Evolutionary conservation across 768 basidiomycete genomes (phyloP).

Genomic region (Leucocoprinus leucothites): DNA sequence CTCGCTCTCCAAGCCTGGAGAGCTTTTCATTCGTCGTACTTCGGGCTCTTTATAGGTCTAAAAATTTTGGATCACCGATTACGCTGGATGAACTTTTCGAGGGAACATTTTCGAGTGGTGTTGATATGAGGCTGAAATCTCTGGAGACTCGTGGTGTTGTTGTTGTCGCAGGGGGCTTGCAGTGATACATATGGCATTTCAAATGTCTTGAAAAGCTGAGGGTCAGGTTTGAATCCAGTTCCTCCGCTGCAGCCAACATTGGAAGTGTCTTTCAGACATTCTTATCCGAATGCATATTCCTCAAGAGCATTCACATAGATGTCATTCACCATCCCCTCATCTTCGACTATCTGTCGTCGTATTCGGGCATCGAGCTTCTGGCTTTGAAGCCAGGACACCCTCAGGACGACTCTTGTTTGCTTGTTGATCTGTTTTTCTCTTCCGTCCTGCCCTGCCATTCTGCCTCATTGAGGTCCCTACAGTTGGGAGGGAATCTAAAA

Average conservation of each 20-base stretch:
- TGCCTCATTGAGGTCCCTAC: not conserved
- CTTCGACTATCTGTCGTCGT: not conserved
- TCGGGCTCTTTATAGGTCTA: not conserved
- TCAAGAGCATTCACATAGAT: not conserved
- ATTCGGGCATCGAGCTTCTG: not conserved
- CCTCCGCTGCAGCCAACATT: not conserved
- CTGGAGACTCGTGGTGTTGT: not conserved
- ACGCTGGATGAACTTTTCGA: not conserved
- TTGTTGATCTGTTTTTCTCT: not conserved
- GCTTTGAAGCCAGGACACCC: not conserved
- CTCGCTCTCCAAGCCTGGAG: not conserved
- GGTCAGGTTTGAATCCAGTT: not conserved
- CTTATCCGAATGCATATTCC: not conserved
- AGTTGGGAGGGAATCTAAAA: not conserved
- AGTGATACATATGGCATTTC: not conserved
- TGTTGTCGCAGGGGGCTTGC: not conserved
- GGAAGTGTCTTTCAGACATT: not conserved
- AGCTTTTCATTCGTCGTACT: not conserved
- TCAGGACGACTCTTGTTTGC: not conserved
- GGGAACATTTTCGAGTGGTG: not conserved
- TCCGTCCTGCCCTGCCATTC: not conserved
- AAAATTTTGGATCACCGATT: not conserved
- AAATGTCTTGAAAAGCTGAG: not conserved
- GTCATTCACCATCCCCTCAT: not conserved
- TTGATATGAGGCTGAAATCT: not conserved